phyloP scores from a whole-genome alignment of 257 asterid genomes.

The Ehretia macrophylla region DNA sequence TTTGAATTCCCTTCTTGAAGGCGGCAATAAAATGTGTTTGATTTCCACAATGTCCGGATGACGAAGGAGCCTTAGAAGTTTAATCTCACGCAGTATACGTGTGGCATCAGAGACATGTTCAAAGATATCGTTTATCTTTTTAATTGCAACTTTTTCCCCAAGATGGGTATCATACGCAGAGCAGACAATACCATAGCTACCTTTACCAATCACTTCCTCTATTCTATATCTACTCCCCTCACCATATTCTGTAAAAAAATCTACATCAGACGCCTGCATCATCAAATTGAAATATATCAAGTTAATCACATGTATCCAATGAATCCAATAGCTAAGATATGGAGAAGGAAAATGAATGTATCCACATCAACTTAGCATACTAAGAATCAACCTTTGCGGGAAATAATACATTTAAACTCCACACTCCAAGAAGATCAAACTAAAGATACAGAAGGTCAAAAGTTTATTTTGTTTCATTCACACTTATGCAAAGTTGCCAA shows the following conservation, averaged over 20 bases:
- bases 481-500: no score
- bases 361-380: neutral
- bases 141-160: slow-evolving; percentile 91
- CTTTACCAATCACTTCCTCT: slow-evolving; percentile 96
- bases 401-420: no score
- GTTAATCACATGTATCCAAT: slow-evolving; percentile 2
- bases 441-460: no score
- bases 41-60: slow-evolving; percentile 97
- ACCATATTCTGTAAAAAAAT: slow-evolving; percentile 94
- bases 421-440: no score
- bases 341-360: neutral
- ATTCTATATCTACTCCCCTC: slow-evolving; percentile 90
- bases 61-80: slow-evolving; percentile 93
- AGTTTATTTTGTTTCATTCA: no score
- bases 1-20: slow-evolving; percentile 90
- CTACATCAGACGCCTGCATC: slow-evolving; percentile 73
- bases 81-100: slow-evolving; percentile 88
- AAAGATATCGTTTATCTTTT: slow-evolving; percentile 88
- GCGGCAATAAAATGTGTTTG: slow-evolving; percentile 90
- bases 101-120: slow-evolving; percentile 98
- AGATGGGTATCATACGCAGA: slow-evolving; percentile 89
- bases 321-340: neutral
- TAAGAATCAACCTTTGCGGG: no score
- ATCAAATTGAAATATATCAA: slow-evolving; percentile 8
- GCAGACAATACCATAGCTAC: slow-evolving; percentile 96